Conservation (phyloP, 352 stramenopile species). For the Peronospora tabacina region DNA sequence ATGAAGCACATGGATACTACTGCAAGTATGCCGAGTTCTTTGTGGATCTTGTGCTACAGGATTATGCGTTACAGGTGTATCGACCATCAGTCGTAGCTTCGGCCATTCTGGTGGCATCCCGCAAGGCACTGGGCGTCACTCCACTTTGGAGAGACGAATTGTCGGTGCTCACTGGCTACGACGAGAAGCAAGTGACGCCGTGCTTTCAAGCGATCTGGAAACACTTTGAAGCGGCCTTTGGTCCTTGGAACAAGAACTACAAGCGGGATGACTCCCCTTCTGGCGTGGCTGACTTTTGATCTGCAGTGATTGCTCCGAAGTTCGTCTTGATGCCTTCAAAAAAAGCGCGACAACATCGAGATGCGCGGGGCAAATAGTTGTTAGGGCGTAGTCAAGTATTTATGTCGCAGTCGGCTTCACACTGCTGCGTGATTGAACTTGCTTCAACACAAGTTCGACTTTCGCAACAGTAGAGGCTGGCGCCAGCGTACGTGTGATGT, state of each 20-base stretch:
- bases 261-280: constrained; percentile 65
- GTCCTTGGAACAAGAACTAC: constrained; percentile 56
- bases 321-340: constrained; percentile 11
- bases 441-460: constrained; percentile 12
- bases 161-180: constrained; percentile 73
- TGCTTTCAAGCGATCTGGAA: constrained; percentile 81
- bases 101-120: constrained; percentile 61
- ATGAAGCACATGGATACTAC: constrained; percentile 74
- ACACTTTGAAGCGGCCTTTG: constrained; percentile 72
- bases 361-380: constrained; percentile 22
- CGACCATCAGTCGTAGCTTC: constrained; percentile 73
- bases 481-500: constrained; percentile 25
- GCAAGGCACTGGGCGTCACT: constrained; percentile 70
- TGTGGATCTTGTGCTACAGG: constrained; percentile 75
- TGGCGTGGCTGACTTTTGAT: constrained; percentile 49
- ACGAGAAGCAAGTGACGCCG: constrained; percentile 64
- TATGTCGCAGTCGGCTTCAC: constrained; percentile 27
- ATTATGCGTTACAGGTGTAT: constrained; percentile 80
- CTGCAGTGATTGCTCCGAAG: constrained; percentile 9
- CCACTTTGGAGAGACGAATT: constrained; percentile 81
- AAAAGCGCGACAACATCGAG: constrained; percentile 1
- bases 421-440: constrained; percentile 15
- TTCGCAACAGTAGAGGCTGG: constrained; percentile 3
- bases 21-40: constrained; percentile 84
- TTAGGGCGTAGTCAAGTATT: constrained; percentile 46